Conservation (phyloP, 2,329 filamentous ascomycete genomes). For the Trichophyton verrucosum region DNA sequence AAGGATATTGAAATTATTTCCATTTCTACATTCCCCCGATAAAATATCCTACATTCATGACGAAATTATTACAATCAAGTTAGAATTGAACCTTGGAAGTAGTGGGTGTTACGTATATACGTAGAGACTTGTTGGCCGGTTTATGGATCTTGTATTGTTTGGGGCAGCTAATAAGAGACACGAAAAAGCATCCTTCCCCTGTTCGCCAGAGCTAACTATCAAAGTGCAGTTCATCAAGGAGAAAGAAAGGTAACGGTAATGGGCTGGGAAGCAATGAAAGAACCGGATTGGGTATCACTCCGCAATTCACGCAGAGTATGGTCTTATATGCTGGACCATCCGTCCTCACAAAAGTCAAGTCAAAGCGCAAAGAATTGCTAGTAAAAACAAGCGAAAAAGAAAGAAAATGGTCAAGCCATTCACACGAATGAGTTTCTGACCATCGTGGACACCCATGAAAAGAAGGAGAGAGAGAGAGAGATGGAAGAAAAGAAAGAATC, state of each 20-base stretch:
- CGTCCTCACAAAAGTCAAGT: background rate
- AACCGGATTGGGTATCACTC: background rate
- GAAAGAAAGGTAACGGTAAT: background rate
- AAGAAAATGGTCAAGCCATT: background rate
- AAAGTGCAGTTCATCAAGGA: background rate
- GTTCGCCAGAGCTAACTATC: background rate
- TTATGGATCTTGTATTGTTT: background rate
- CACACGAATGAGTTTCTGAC: background rate
- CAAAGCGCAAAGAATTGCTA: background rate
- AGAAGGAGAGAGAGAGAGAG: background rate
- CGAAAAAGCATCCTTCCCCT: background rate
- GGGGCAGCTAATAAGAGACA: background rate
- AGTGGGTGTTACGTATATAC: too few relatives aligned
- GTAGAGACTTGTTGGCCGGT: background rate
- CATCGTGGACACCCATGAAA: background rate
- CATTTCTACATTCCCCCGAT: background rate
- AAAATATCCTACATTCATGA: too few relatives aligned
- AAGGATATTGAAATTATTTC: background rate
- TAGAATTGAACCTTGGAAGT: background rate
- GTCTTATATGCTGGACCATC: background rate
- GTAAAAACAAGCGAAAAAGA: background rate
- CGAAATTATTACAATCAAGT: too few relatives aligned
- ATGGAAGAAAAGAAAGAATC: too few relatives aligned
- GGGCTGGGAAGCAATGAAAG: background rate
- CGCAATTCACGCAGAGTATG: background rate